phyloP scores from a whole-genome alignment of 2,329 filamentous ascomycete species.

The Remersonia thermophila region DNA sequence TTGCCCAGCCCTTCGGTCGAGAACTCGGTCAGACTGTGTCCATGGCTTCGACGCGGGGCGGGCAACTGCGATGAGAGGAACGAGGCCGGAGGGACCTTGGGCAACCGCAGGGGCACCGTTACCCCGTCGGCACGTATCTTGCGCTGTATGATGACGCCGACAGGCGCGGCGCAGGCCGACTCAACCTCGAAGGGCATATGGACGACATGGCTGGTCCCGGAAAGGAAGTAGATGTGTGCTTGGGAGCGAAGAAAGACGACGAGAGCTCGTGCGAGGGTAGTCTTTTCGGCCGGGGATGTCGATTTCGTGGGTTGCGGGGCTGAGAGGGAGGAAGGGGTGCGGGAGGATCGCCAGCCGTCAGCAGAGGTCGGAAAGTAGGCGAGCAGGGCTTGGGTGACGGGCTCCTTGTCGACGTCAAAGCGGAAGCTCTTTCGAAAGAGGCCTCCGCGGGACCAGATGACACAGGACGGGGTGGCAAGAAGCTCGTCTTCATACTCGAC shows the following conservation, averaged over 20 bases:
- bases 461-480: constrained; percentile 59
- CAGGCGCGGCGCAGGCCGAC: constrained; percentile 67
- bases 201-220: constrained; percentile 76
- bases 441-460: constrained; percentile 81
- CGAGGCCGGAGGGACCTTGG: constrained; percentile 64
- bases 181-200: constrained; percentile 94
- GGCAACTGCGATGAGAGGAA: constrained; percentile 61
- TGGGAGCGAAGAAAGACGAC: constrained; percentile 89
- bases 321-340: neutral
- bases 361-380: constrained; percentile 60
- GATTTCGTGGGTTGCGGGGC: constrained; percentile 1
- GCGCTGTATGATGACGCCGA: constrained; percentile 76
- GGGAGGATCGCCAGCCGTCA: constrained; percentile 12
- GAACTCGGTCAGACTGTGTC: constrained; percentile 33
- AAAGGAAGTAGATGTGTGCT: constrained; percentile 83
- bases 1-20: constrained; percentile 45
- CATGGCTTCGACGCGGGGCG: constrained; percentile 34
- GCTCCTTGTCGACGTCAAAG: constrained; percentile 77
- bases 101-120: constrained; percentile 43
- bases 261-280: constrained; percentile 50
- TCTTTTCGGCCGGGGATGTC: constrained; percentile 10
- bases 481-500: constrained; percentile 61
- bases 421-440: constrained; percentile 76
- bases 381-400: constrained; percentile 73
- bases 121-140: constrained; percentile 46